These are phyloP conservation scores for Aphanomyces invadans DNA, from an alignment of 352 stramenopile species.

Conservation along the genomic window DNA sequence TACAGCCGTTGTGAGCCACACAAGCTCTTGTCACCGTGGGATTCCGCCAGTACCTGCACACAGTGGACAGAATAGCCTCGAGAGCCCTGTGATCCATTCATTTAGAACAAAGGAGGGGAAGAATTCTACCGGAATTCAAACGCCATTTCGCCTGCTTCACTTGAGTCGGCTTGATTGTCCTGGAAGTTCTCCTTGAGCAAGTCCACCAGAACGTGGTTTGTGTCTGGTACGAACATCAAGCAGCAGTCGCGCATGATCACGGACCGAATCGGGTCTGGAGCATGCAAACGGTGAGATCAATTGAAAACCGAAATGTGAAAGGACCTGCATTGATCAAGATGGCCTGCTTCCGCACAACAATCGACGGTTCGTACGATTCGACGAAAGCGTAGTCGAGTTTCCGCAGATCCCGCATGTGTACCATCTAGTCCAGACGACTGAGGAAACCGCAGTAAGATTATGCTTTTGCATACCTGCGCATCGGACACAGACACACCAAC, in stretches of 20 bases:
- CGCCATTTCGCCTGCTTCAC: constrained; percentile 36
- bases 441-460: too few relatives aligned
- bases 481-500: constrained; percentile 10
- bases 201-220: constrained; percentile 46
- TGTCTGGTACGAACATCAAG: constrained; percentile 36
- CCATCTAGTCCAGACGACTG: too few relatives aligned
- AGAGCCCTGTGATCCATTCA: constrained; percentile 36
- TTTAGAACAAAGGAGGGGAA: constrained; percentile 7
- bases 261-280: constrained; percentile 51
- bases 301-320: not conserved
- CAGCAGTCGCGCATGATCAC: constrained; percentile 60
- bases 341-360: constrained; percentile 67
- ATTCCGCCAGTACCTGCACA: constrained; percentile 22
- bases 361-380: constrained; percentile 62
- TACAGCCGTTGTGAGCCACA: constrained; percentile 12
- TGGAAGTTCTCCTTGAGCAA: constrained; percentile 63
- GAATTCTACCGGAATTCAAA: constrained; percentile 53
- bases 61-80: constrained; percentile 49
- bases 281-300: constrained; percentile 1
- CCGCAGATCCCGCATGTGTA: constrained; percentile 69
- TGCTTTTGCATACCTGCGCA: constrained; percentile 7
- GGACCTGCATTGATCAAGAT: constrained; percentile 68
- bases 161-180: constrained; percentile 36
- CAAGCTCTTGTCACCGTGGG: not conserved
- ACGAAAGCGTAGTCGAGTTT: constrained; percentile 68